These are phyloP conservation scores for Penicillium brevicompactum DNA, from an alignment of 2,329 filamentous ascomycete species.

Conservation along the genomic window DNA sequence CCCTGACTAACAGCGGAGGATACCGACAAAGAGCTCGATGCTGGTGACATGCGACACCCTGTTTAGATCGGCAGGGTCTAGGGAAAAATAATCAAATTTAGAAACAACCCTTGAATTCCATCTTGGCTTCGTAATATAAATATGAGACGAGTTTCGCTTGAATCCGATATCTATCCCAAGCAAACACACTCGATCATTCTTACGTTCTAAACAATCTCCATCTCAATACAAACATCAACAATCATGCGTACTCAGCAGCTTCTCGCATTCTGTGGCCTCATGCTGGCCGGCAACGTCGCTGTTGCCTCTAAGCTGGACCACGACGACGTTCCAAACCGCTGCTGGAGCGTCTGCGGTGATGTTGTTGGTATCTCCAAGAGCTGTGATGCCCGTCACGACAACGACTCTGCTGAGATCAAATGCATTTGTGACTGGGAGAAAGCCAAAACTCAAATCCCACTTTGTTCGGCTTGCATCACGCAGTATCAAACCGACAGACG, in stretches of 20 bases:
- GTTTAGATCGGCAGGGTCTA: slow-evolving; percentile 6
- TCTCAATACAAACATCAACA: not conserved
- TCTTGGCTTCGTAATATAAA: slow-evolving; percentile 12
- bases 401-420: slow-evolving; percentile 27
- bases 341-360: slow-evolving; percentile 28
- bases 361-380: slow-evolving; percentile 26
- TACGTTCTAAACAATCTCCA: not conserved
- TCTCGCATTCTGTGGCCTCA: slow-evolving; percentile 26
- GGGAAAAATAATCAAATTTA: slow-evolving; percentile 10
- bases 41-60: not conserved
- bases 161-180: not conserved
- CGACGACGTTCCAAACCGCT: slow-evolving; percentile 31
- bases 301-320: slow-evolving; percentile 30
- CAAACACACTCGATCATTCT: not conserved
- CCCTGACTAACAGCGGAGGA: not conserved
- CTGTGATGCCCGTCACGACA: slow-evolving; percentile 28
- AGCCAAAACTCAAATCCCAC: slow-evolving; percentile 29
- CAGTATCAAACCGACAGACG: slow-evolving; percentile 20
- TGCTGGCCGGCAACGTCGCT: slow-evolving; percentile 25
- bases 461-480: slow-evolving; percentile 37
- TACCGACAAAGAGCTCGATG: not conserved
- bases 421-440: slow-evolving; percentile 33
- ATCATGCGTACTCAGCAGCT: slow-evolving; percentile 27
- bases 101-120: slow-evolving; percentile 6
- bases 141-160: not conserved